phyloP scores from a whole-genome alignment of 768 basidiomycete species.

The Agaricus subrufescens region DNA sequence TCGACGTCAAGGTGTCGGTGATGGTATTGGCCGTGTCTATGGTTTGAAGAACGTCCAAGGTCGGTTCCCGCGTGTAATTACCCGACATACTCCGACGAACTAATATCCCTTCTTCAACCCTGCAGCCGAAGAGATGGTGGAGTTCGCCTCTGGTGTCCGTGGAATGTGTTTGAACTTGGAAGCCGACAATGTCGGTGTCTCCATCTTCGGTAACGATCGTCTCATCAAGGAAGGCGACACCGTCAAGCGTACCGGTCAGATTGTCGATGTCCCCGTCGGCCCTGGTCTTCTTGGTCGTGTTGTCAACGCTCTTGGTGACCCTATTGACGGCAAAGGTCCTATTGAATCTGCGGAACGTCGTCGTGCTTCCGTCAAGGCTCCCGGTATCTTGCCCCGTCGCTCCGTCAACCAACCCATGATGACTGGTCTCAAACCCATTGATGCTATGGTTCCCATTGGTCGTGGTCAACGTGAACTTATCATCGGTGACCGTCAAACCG shows the following conservation, averaged over 20 bases:
- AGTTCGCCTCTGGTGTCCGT: slow-evolving; percentile 99
- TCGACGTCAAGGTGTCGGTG: slow-evolving; percentile 79
- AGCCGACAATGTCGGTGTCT: slow-evolving; percentile 99
- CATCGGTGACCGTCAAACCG: slow-evolving; percentile 99
- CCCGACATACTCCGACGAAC: slow-evolving; percentile 10
- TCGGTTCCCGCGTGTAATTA: slow-evolving; percentile 27
- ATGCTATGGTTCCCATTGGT: slow-evolving; percentile 99
- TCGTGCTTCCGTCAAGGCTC: slow-evolving; percentile 97
- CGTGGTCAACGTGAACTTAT: slow-evolving; percentile 99
- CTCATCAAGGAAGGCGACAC: slow-evolving; percentile 99
- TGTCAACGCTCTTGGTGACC: slow-evolving; percentile 99
- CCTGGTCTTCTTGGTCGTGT: slow-evolving; percentile 97
- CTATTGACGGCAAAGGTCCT: slow-evolving; percentile 99
- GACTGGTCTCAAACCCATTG: slow-evolving; percentile 99
- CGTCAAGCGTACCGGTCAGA: slow-evolving; percentile 99
- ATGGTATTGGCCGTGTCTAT: slow-evolving; percentile 99
- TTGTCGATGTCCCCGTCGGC: slow-evolving; percentile 99
- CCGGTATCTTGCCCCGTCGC: slow-evolving; percentile 97
- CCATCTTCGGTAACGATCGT: slow-evolving; percentile 98
- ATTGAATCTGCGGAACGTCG: slow-evolving; percentile 91
- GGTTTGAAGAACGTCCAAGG: slow-evolving; percentile 98
- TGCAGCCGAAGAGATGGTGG: slow-evolving; percentile 99
- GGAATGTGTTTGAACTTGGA: slow-evolving; percentile 99
- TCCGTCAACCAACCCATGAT: slow-evolving; percentile 99
- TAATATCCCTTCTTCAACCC: slow-evolving; percentile 13